Evolutionary conservation across 306 rosid genomes (phyloP).

Genomic region (Lathyrus sativus): DNA sequence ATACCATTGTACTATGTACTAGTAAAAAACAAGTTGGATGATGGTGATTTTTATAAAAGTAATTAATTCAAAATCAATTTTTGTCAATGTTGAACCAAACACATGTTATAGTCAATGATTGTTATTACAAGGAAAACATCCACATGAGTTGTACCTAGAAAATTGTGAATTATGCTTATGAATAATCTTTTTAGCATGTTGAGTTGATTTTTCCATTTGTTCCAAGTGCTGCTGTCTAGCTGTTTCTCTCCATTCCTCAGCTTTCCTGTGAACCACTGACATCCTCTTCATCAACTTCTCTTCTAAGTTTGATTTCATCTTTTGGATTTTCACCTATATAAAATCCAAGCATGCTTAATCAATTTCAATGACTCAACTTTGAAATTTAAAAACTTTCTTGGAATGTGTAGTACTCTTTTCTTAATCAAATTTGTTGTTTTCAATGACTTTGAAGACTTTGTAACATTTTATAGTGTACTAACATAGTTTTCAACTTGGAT

Average conservation of each 20-base stretch:
- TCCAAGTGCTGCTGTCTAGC: conserved; percentile 78
- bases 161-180: conserved; percentile 51
- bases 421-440: conserved; percentile 25
- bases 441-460: conserved; percentile 25
- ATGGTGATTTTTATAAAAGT: not conserved
- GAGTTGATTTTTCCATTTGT: conserved; percentile 62
- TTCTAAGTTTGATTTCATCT: conserved; percentile 90
- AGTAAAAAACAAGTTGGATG: too few relatives aligned
- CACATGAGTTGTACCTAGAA: conserved; percentile 65
- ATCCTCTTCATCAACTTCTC: conserved; percentile 93
- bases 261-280: conserved; percentile 81
- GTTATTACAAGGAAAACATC: conserved; percentile 82
- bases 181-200: conserved; percentile 60
- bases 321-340: conserved; percentile 81
- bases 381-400: conserved; percentile 8
- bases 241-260: conserved; percentile 77
- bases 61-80: not conserved
- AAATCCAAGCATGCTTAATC: conserved; percentile 9
- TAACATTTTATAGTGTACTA: not conserved
- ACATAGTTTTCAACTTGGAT: conserved; percentile 24
- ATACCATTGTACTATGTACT: too few relatives aligned
- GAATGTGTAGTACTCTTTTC: conserved; percentile 1
- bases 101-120: conserved; percentile 7
- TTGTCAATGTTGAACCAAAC: not conserved
- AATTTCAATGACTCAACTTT: conserved; percentile 23